A percentile compares a stretch with the other conserved stretches of the same genome.
Conservation (phyloP, 192 early-diverging fungal species). For the Coemansia sp. region DNA sequence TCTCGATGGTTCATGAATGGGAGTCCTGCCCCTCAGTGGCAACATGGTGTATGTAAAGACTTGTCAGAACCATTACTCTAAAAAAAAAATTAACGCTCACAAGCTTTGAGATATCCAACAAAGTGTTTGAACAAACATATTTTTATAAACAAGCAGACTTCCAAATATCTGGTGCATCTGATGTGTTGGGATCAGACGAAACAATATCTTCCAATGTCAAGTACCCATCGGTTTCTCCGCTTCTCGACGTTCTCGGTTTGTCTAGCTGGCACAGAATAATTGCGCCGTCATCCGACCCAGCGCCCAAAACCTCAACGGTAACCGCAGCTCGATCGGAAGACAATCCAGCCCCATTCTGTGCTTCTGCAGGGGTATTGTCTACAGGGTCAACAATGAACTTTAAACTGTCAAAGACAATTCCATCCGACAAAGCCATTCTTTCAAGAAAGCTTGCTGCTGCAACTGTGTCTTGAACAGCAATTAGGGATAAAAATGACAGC, state of each 20-base stretch:
- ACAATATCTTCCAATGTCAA: constrained; percentile 38
- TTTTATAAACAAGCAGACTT: background rate
- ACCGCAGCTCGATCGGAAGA: background rate
- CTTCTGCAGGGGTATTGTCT: background rate
- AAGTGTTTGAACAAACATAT: too few relatives aligned
- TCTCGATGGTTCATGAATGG: constrained; percentile 57
- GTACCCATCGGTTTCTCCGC: constrained; percentile 15
- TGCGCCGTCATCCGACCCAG: constrained; percentile 36
- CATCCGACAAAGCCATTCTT: constrained; percentile 2
- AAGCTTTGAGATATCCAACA: too few relatives aligned
- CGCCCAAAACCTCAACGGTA: constrained; percentile 24
- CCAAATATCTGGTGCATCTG: constrained; percentile 20
- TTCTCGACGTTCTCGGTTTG: background rate
- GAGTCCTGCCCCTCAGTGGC: constrained; percentile 63
- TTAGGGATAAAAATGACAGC: constrained; percentile 18
- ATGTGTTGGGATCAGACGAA: constrained; percentile 31
- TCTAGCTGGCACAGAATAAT: constrained; percentile 36
- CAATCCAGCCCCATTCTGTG: too few relatives aligned
- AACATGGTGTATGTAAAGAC: constrained; percentile 67
- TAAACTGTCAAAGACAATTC: constrained; percentile 9
- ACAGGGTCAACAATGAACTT: constrained; percentile 6
- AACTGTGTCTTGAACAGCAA: constrained; percentile 18
- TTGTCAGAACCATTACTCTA: constrained; percentile 41
- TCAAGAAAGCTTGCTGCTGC: constrained; percentile 24
- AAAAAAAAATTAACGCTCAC: constrained; percentile 17